Conservation (phyloP, 257 asterid species). For the Solanum tarapatanum region DNA sequence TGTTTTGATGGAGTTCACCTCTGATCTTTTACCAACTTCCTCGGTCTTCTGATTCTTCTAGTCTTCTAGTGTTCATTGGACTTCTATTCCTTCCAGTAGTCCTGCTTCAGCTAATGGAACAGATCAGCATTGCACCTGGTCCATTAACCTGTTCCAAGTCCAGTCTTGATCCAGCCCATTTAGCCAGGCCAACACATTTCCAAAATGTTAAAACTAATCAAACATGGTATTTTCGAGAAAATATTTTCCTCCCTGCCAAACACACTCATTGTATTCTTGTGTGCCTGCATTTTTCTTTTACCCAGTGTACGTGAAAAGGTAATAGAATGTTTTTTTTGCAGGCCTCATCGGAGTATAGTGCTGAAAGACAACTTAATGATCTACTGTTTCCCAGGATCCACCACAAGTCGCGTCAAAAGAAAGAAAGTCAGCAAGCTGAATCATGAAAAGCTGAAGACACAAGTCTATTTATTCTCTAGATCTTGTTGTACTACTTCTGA, state of each 20-base stretch:
- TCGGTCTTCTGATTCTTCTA: not conserved
- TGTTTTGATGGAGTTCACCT: not conserved
- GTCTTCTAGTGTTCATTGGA: not conserved
- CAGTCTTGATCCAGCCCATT: not conserved
- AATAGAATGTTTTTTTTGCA: conserved; percentile 19
- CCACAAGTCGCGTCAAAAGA: conserved; percentile 57
- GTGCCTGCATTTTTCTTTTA: not conserved
- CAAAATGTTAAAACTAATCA: not conserved
- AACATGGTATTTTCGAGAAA: not conserved
- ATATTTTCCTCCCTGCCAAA: not conserved
- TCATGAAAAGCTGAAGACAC: conserved; percentile 15
- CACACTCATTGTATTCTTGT: not conserved
- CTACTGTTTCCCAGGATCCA: conserved; percentile 61
- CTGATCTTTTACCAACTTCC: not conserved
- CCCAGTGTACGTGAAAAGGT: not conserved
- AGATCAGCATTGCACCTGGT: not conserved
- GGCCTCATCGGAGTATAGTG: conserved; percentile 93
- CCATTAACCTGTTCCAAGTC: not conserved
- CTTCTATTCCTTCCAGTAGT: not conserved
- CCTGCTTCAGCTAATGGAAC: not conserved
- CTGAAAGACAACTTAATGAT: conserved; percentile 77
- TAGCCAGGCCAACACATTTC: not conserved
- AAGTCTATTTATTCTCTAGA: not conserved
- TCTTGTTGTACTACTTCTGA: conserved; percentile 9
- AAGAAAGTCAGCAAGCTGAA: conserved; percentile 77